Evolutionary conservation across 2,329 filamentous ascomycete species (phyloP).

Genomic region (Phialophora tarda): DNA sequence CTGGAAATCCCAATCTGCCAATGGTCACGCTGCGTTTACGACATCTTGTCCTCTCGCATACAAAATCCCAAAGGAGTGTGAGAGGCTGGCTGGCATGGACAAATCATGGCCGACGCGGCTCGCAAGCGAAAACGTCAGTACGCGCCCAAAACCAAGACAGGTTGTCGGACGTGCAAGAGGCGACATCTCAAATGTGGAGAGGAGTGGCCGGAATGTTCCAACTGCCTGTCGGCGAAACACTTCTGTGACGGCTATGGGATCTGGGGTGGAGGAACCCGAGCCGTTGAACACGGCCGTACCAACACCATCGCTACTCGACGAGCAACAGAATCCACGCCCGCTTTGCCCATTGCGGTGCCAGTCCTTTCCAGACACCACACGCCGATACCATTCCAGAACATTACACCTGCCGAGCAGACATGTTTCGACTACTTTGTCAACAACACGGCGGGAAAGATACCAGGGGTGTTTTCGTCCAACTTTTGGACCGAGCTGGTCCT

Average conservation of each 20-base stretch:
- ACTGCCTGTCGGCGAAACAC: background rate
- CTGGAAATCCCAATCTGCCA: background rate
- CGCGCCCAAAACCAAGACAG: conserved; percentile 7
- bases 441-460: conserved; percentile 6
- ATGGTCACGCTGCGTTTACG: conserved; percentile 1
- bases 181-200: conserved; percentile 15
- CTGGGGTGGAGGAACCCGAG: conserved; percentile 10
- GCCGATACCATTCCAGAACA: conserved; percentile 4
- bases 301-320: background rate
- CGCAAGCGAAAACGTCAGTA: conserved; percentile 6
- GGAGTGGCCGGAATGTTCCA: background rate
- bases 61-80: background rate
- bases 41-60: background rate
- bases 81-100: background rate
- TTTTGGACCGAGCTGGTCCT: conserved; percentile 14
- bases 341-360: background rate
- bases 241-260: conserved; percentile 13
- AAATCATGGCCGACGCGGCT: background rate
- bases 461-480: conserved; percentile 1
- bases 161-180: conserved; percentile 12
- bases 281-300: background rate
- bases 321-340: background rate
- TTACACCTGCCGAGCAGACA: background rate
- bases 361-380: conserved; percentile 6
- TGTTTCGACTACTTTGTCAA: conserved; percentile 12